Base-by-base conservation (phyloP, 352 stramenopile species). In the Globisporangium lucens region DNA sequence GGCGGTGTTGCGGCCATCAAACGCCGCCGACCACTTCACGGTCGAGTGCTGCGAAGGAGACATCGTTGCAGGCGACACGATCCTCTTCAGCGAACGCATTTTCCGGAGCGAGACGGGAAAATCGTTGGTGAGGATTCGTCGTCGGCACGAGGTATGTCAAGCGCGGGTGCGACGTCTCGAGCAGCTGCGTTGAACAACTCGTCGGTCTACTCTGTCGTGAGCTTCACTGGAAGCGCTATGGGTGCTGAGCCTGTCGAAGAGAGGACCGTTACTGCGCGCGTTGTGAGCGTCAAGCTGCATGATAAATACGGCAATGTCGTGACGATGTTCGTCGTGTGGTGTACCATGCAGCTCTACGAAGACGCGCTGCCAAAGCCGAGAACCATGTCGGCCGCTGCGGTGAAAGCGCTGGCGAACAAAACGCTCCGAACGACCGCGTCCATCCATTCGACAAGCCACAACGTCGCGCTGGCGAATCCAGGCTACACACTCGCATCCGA, bases 41-140 rank as follows among this genome's bases (percentile, higher is more conserved):
- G 68, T 94, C 61, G 86, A 95, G 75, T 91, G 83, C 47, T 74
- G 69, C 15, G 80, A 85, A 24, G 90, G 89, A 33, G 90, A 97
- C 57, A 68, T 97, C 29, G 89, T 97, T 13, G 73, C 82, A 0
- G 91, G 92, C 9, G 93, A 98, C 67, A 95, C 89, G 30, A 91
- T 97, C 4, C 83, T 98, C 52, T 97, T 98, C 65, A 96, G 89
- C 27, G 92, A 98, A 71, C 84, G 93, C 20, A 80, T 98, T n/a
- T 83, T 90, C 56, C 78, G 75, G 29, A 79, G 53, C n/a, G 75
- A 74, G 36, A 74, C 63, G 13, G 61, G 38, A 80, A 85, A 69
- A 77, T 77, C 60, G 64, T 69, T 38, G 63, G 61, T 58, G 70
- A 75, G 71, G 52, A 70, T 56, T 9, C 64, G 5, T 56, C 66